Conservation (phyloP, 371 early-diverging fungal species). For the Mucor plumbeus region DNA sequence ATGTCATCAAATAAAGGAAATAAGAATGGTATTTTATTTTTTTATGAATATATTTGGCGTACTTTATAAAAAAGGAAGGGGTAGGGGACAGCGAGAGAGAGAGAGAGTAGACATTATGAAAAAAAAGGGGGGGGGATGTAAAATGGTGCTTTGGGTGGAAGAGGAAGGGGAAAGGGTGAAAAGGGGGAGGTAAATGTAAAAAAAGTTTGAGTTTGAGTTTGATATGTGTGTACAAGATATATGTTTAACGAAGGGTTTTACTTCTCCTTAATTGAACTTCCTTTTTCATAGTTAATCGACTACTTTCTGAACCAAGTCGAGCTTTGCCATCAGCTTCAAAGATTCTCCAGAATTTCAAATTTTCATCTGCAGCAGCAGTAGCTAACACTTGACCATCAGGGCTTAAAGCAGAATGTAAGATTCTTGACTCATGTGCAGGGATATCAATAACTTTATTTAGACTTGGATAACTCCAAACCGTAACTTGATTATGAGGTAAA, state of each 20-base stretch:
- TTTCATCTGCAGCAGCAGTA: conserved; percentile 94
- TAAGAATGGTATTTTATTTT: too few relatives aligned
- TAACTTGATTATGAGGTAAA: conserved; percentile 83
- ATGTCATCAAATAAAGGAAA: too few relatives aligned
- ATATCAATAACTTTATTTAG: conserved; percentile 80
- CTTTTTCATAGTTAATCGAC: conserved; percentile 5
- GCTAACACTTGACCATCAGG: conserved; percentile 95
- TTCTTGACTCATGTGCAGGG: conserved; percentile 88
- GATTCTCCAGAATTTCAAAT: conserved; percentile 97
- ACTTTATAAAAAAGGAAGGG: too few relatives aligned
- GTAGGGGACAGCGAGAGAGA: too few relatives aligned
- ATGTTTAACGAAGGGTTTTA: conserved; percentile 7
- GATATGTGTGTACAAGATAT: conserved; percentile 1
- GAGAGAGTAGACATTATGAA: too few relatives aligned
- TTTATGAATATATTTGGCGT: too few relatives aligned
- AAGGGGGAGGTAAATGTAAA: neutral
- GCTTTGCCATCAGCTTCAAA: conserved; percentile 60
- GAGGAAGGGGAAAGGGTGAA: too few relatives aligned
- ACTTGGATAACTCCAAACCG: conserved; percentile 91
- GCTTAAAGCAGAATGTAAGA: conserved; percentile 88
- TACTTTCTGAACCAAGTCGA: conserved; percentile 1
- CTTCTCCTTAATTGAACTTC: conserved; percentile 9
- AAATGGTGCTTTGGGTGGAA: too few relatives aligned
- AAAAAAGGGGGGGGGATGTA: too few relatives aligned
- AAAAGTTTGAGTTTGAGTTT: neutral